Evolutionary conservation across 176 grass and related monocot species (phyloP), one percentile per base, ranked within the genome.

Genomic region (Puccinellia tenuiflora): DNA sequence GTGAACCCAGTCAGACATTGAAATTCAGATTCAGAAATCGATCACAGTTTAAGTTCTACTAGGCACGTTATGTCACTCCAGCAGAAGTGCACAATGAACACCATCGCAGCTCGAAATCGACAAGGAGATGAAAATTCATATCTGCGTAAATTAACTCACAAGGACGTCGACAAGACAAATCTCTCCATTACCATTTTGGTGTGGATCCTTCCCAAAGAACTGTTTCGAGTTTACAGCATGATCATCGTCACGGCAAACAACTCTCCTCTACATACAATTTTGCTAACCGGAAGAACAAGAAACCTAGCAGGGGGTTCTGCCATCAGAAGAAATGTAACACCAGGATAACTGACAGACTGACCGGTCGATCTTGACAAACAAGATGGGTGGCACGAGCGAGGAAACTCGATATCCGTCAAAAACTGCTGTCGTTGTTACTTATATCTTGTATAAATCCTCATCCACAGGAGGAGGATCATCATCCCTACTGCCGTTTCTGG

Each of bases 401-500:
- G 28, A 24, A 69, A 52, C 74, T 86, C 74, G 73, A 62, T 56
- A 20, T 1, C 68, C 25, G 5, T 75, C 15, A 83, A 89, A 84
- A 87, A 75, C 40, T 75, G 67, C 9, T 67, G 85, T 31, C 48
- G 43, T 60, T 68, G 61, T 74, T 67, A 35, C 69, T 83, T 63
- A 87, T 84, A 90, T 75, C 80, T 90, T 90, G 88, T 90, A 90
- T 68, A 90, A 60, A 87, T 91, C 87, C 70, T 92, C 90, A 5
- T 86, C 90, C 31, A 73, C 14, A 9, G 87, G 84, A 76, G 86
- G 83, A 75, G 90, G 87, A 75, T 86, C 86, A 35, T 73, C 79
- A 63, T 63, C 28, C 50, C 50, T 61, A 52, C 34, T 83, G 53
- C 80, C 75, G 54, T 92, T 62, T 79, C 77, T 55, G 24, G 69